Evolutionary conservation across 192 early-diverging fungal genomes (phyloP).

Genomic region (Backusella parvicylindrica): DNA sequence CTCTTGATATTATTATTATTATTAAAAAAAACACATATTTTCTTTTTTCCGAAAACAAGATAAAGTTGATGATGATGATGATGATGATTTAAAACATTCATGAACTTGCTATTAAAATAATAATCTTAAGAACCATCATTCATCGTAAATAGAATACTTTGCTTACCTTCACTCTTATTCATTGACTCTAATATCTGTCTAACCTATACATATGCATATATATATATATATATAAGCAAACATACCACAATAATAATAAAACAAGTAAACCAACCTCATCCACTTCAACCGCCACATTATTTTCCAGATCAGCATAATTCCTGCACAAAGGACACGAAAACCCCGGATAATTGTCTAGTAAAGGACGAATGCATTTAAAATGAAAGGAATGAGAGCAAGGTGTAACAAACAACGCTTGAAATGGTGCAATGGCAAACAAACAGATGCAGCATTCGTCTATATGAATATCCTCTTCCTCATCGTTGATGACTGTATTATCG

Average conservation of each 20-base stretch:
- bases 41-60: too few species aligned
- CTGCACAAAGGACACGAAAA: slow-evolving; percentile 91
- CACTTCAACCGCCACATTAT: slow-evolving; percentile 55
- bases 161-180: neutral
- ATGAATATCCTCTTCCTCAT: neutral
- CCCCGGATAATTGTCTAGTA: slow-evolving; percentile 63
- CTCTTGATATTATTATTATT: too few species aligned
- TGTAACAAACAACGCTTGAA: slow-evolving; percentile 80
- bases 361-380: slow-evolving; percentile 87
- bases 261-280: slow-evolving; percentile 13
- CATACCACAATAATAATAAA: too few species aligned
- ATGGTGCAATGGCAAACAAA: slow-evolving; percentile 69
- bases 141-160: too few species aligned
- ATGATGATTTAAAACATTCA: too few species aligned
- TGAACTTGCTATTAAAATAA: too few species aligned
- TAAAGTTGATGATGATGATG: too few species aligned
- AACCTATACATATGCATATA: neutral
- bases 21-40: too few species aligned
- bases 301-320: slow-evolving; percentile 88
- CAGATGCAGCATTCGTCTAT: slow-evolving; percentile 79
- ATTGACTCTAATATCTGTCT: neutral
- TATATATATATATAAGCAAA: too few species aligned
- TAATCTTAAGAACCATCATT: too few species aligned
- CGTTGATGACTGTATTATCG: neutral
- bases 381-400: slow-evolving; percentile 87